Evolutionary conservation across 2,329 filamentous ascomycete genomes (phyloP).

Genomic region (Rachicladosporium sp.): DNA sequence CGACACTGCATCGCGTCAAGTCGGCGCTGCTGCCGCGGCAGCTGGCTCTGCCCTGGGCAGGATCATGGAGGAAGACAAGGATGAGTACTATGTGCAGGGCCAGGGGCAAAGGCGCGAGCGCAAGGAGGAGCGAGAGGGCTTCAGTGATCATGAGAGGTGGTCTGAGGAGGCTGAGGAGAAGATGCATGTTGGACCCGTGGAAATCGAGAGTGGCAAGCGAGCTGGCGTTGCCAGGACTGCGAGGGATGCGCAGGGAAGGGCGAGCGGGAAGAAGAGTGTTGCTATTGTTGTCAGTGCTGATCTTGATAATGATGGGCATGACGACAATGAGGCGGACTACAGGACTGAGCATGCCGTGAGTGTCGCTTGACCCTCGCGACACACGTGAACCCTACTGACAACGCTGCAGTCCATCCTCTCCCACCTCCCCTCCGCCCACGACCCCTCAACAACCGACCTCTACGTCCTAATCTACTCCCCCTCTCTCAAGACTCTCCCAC

Average conservation of each 20-base stretch:
- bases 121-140: slow-evolving; percentile 19
- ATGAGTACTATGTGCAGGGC: slow-evolving; percentile 42
- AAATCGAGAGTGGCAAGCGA: slow-evolving; percentile 14
- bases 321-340: slow-evolving; percentile 45
- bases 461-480: slow-evolving; percentile 88
- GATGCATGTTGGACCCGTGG: slow-evolving; percentile 12
- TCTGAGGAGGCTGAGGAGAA: slow-evolving; percentile 75
- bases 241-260: slow-evolving; percentile 12
- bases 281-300: slow-evolving; percentile 81
- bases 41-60: slow-evolving; percentile 73
- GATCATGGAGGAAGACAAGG: slow-evolving; percentile 71
- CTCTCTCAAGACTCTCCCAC: slow-evolving; percentile 46
- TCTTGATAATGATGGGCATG: slow-evolving; percentile 40
- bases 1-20: slow-evolving; percentile 67
- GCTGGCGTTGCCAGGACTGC: slow-evolving; percentile 10
- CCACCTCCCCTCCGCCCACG: slow-evolving; percentile 66
- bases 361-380: slow-evolving; percentile 9
- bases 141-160: slow-evolving; percentile 73
- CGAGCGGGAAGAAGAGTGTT: slow-evolving; percentile 53
- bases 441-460: slow-evolving; percentile 61
- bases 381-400: slow-evolving; percentile 12
- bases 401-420: slow-evolving; percentile 54
- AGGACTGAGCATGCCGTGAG: slow-evolving; percentile 70
- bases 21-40: slow-evolving; percentile 69
- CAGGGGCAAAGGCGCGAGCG: slow-evolving; percentile 7